These are phyloP conservation scores for Elsinoe ampelina DNA, from an alignment of 2,329 filamentous ascomycete species.

Conservation along the genomic window DNA sequence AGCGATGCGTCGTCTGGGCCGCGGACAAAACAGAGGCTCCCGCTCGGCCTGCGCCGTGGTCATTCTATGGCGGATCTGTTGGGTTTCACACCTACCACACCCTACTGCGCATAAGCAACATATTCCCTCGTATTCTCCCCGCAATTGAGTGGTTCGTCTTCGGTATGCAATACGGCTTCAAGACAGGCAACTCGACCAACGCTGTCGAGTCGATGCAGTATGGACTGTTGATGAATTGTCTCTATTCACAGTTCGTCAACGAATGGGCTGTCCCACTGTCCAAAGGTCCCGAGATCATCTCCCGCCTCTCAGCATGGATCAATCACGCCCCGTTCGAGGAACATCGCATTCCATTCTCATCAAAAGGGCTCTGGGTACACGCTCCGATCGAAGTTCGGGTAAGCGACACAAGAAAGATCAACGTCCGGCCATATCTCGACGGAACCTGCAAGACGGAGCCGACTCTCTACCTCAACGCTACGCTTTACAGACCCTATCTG, in stretches of 20 bases:
- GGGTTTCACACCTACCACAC: slow-evolving; percentile 91
- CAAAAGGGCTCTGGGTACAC: slow-evolving; percentile 72
- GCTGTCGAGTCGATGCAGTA: slow-evolving; percentile 71
- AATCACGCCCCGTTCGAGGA: slow-evolving; percentile 59
- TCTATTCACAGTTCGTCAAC: slow-evolving; percentile 98
- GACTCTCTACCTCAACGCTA: slow-evolving; percentile 82
- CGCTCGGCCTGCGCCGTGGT: slow-evolving; percentile 49
- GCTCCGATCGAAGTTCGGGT: slow-evolving; percentile 90
- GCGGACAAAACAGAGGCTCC: slow-evolving; percentile 67
- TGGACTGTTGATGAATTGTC: slow-evolving; percentile 88
- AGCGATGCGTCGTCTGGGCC: slow-evolving; percentile 78
- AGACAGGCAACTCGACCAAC: slow-evolving; percentile 54
- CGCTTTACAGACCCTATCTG: slow-evolving; percentile 74
- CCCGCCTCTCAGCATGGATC: slow-evolving; percentile 77
- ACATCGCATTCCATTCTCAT: slow-evolving; percentile 66
- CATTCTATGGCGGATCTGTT: slow-evolving; percentile 71
- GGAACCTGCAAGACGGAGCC: slow-evolving; percentile 59
- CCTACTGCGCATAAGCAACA: slow-evolving; percentile 70
- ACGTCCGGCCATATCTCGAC: slow-evolving; percentile 59
- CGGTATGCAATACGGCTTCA: slow-evolving; percentile 93
- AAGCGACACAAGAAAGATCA: slow-evolving; percentile 51
- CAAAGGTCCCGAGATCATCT: slow-evolving; percentile 78
- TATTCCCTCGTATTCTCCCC: slow-evolving; percentile 68
- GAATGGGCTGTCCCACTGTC: slow-evolving; percentile 90
- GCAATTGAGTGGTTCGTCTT: slow-evolving; percentile 96